phyloP scores from a whole-genome alignment of 2,329 filamentous ascomycete species.

The Paracoccidioides lutzii region DNA sequence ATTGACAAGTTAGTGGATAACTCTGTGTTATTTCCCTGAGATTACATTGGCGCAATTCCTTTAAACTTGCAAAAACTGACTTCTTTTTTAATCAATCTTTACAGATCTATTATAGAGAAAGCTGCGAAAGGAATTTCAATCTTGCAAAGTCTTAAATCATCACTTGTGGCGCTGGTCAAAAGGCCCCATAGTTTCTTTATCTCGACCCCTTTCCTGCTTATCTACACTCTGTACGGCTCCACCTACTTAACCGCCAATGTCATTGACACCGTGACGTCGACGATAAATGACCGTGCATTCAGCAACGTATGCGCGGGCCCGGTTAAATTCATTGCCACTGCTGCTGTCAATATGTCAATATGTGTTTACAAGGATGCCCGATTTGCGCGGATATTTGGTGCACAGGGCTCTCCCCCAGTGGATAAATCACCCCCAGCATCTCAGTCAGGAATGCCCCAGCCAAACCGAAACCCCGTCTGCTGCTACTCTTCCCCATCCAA shows the following conservation, averaged over 20 bases:
- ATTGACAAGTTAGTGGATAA: slow-evolving; percentile 60
- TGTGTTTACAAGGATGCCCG: slow-evolving; percentile 83
- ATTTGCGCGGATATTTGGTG: slow-evolving; percentile 72
- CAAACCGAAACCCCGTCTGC: slow-evolving; percentile 6
- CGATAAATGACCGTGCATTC: slow-evolving; percentile 44
- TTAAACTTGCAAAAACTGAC: neutral
- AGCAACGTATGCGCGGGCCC: slow-evolving; percentile 55
- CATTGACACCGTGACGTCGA: slow-evolving; percentile 69
- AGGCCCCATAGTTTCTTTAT: slow-evolving; percentile 32
- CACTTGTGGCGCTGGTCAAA: slow-evolving; percentile 28
- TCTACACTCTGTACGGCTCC: slow-evolving; percentile 59
- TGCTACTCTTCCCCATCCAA: neutral
- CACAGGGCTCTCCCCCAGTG: slow-evolving; percentile 18
- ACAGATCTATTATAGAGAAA: slow-evolving; percentile 39
- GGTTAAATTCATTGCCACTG: slow-evolving; percentile 69
- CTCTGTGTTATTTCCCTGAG: neutral
- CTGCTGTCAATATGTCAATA: slow-evolving; percentile 67
- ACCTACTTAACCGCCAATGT: slow-evolving; percentile 84
- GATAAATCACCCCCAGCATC: neutral
- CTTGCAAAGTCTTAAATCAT: slow-evolving; percentile 27
- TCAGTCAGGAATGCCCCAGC: neutral
- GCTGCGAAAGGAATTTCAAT: slow-evolving; percentile 34
- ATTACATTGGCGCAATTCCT: neutral
- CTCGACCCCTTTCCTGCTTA: slow-evolving; percentile 37
- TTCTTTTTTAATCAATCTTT: neutral